Percentiles rank a stretch among this genome's conserved stretches.
Conservation (phyloP, 805 yeast genomes). For the Kluyveromyces wickerhamii region DNA sequence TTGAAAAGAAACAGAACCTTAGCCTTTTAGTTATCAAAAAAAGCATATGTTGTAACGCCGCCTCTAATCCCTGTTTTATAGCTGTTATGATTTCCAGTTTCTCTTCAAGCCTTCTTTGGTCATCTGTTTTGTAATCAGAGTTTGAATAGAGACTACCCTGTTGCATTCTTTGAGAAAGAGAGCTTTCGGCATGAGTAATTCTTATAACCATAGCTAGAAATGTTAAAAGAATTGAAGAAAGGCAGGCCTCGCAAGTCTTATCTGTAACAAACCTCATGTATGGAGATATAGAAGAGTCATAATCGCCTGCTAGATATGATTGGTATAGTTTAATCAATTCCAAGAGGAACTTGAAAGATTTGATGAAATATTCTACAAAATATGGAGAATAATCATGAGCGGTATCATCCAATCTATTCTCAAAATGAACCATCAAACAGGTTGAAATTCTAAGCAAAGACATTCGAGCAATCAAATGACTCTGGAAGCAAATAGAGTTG, state of each 20-base stretch:
- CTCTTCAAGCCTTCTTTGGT: conserved; percentile 6
- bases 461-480: conserved; percentile 19
- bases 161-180: conserved; percentile 11
- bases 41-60: conserved; percentile 18
- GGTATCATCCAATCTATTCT: conserved; percentile 12
- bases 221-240: conserved; percentile 22
- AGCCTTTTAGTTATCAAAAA: conserved; percentile 20
- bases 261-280: conserved; percentile 19
- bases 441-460: conserved; percentile 22
- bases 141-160: not conserved
- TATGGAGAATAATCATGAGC: conserved; percentile 10
- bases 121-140: not conserved
- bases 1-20: conserved; percentile 26
- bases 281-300: conserved; percentile 13
- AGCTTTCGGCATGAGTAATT: conserved; percentile 17
- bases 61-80: conserved; percentile 20
- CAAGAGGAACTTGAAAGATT: conserved; percentile 15
- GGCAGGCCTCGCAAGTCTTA: conserved; percentile 22
- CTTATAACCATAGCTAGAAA: conserved; percentile 22
- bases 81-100: conserved; percentile 18
- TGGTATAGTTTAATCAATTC: conserved; percentile 15
- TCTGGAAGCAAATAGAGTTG: conserved; percentile 19
- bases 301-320: conserved; percentile 19
- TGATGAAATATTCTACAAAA: conserved; percentile 17
- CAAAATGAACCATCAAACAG: conserved; percentile 26